A percentile compares a stretch with the other conserved stretches of the same genome.
phyloP scores from a whole-genome alignment of 2,329 filamentous ascomycete genomes.

The Pseudogymnoascus destructans region DNA sequence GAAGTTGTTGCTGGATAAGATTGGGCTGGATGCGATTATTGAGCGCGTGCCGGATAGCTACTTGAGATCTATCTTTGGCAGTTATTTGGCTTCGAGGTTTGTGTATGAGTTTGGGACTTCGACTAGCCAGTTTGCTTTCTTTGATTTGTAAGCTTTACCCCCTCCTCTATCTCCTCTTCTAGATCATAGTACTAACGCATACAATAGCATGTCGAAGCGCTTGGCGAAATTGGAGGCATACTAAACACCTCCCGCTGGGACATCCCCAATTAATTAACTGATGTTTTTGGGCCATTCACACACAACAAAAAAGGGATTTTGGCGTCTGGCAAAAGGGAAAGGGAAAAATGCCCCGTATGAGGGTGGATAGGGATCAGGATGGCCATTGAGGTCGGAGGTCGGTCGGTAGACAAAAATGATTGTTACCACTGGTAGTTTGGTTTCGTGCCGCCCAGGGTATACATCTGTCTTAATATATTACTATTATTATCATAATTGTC shows the following conservation, averaged over 20 bases:
- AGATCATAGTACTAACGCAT: constrained; percentile 15
- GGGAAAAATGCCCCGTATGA: neutral
- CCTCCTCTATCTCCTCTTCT: constrained; percentile 13
- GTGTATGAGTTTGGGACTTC: constrained; percentile 90
- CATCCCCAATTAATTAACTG: neutral
- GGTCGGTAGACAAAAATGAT: neutral
- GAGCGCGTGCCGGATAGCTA: constrained; percentile 82
- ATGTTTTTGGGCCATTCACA: neutral
- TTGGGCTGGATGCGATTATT: constrained; percentile 81
- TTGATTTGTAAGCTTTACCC: constrained; percentile 67
- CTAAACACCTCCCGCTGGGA: neutral
- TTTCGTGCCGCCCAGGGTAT: neutral
- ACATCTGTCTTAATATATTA: constrained; percentile 2
- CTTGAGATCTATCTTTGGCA: constrained; percentile 88
- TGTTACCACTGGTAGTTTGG: neutral
- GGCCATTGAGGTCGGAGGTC: neutral
- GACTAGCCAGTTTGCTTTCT: constrained; percentile 95
- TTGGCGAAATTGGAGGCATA: constrained; percentile 35
- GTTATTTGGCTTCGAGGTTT: constrained; percentile 86
- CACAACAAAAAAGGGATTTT: neutral
- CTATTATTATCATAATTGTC: neutral
- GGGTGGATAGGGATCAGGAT: neutral
- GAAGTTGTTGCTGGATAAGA: constrained; percentile 69
- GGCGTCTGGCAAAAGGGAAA: neutral
- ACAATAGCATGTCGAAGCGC: constrained; percentile 48